Base-by-base conservation (phyloP, 345 rosid species). In the Euphorbia pulcherrima region DNA sequence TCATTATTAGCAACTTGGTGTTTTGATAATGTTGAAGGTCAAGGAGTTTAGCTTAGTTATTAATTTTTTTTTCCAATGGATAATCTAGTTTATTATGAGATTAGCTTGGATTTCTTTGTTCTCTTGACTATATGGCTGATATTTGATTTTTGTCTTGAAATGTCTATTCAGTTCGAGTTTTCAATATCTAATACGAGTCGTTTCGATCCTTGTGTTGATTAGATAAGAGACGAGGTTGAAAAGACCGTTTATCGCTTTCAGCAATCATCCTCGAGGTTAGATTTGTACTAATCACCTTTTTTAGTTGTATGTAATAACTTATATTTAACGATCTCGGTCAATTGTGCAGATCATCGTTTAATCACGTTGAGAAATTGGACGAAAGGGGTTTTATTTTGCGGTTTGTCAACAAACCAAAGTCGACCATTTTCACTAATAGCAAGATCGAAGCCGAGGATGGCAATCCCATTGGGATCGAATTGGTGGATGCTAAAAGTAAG, bases 361-460 rank as follows among this genome's bases (percentile, higher is more conserved):
- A 74, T 52, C 84, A 75, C 67, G 58, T 52, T 0, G 76, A 68
- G 78, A 51, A 83, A 71, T 62, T 79, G 8, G 71, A 70, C 18
- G 78, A 52, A 65, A 60, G 81, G 68, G 66, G 73, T 18, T 71
- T 84, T 46, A 67, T 79, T 44, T 69, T 94, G 74, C 75, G 63
- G 18, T 89, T 89, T 58, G 73, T 74, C 28, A 75, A 77, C 53
- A 68, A 78, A 8, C 61, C 76, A 18, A 83, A 73, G 1, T 5
- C 74, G 0, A 70, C 83, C 6, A 80, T 91, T 56, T 94, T 84
- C 70, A 91, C 99, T 0, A 75, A 85, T 30, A 70, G 80, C 75
- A 91, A 44, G 71, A 68, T 94, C 52, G 80, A 73, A 61, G 73
- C 85, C 0, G 82, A 85, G 61, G 78, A 80, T 11, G 85, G 83